phyloP scores from a whole-genome alignment of 2,329 filamentous ascomycete genomes.

The Rhinocladiella similis region DNA sequence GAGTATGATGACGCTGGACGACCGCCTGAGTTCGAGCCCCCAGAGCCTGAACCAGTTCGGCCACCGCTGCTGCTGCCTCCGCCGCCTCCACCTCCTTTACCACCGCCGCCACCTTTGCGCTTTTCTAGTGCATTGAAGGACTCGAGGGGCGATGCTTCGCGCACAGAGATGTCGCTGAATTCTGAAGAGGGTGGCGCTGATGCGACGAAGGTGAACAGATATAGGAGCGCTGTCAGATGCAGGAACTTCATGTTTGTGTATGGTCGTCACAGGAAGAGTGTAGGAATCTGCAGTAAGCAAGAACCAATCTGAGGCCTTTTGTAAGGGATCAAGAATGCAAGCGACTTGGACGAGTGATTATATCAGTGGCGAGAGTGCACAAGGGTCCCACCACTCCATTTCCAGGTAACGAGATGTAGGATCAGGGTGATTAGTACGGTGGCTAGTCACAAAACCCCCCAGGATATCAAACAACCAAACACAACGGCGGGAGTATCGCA shows the following conservation, averaged over 20 bases:
- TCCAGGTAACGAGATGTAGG: too few relatives aligned
- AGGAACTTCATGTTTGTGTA: slow-evolving; percentile 20
- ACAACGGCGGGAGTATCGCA: too few relatives aligned
- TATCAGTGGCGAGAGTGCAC: too few relatives aligned
- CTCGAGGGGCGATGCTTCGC: slow-evolving; percentile 17
- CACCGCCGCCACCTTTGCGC: slow-evolving; percentile 30
- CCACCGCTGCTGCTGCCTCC: slow-evolving; percentile 14
- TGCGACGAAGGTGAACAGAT: slow-evolving; percentile 16
- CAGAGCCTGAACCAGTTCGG: slow-evolving; percentile 11
- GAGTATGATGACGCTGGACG: slow-evolving; percentile 23
- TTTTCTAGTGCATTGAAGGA: slow-evolving; percentile 25
- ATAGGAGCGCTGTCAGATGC: slow-evolving; percentile 13
- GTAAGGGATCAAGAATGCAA: too few relatives aligned
- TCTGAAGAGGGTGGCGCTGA: slow-evolving; percentile 15
- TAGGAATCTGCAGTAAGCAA: background rate
- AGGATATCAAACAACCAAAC: background rate
- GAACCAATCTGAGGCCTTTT: background rate
- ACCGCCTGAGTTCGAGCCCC: slow-evolving; percentile 10
- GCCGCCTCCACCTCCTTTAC: slow-evolving; percentile 21
- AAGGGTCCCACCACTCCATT: too few relatives aligned
- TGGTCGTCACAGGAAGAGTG: background rate
- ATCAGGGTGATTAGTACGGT: too few relatives aligned
- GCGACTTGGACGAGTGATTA: too few relatives aligned
- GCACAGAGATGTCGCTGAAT: slow-evolving; percentile 15
- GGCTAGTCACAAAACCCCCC: too few relatives aligned